A percentile compares a stretch with the other conserved stretches of the same genome.
phyloP scores from a whole-genome alignment of 371 early-diverging fungal genomes.

The Mortierella sp. region DNA sequence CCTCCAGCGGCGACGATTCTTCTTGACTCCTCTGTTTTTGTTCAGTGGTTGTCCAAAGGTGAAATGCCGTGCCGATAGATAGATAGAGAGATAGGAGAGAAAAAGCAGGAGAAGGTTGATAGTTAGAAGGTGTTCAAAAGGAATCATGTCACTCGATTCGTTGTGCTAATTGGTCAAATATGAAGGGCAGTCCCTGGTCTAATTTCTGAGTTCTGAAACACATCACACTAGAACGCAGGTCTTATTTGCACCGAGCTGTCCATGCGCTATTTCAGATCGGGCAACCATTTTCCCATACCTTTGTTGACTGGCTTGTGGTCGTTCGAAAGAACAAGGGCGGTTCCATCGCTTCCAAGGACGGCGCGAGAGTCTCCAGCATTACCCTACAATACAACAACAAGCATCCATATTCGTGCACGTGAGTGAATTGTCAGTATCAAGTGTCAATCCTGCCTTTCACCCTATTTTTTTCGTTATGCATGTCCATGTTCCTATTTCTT shows the following conservation, averaged over 20 bases:
- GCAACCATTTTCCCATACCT: conserved; percentile 33
- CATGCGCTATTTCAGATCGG: neutral
- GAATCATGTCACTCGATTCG: neutral
- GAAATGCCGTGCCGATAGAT: neutral
- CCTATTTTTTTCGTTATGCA: no score
- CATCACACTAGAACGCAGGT: neutral
- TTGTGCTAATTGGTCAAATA: neutral
- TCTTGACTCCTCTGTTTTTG: conserved; percentile 72
- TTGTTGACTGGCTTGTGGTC: conserved; percentile 95
- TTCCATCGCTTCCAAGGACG: conserved; percentile 82
- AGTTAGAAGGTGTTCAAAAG: neutral
- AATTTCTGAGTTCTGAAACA: conserved; percentile 2
- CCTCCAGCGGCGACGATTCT: conserved; percentile 93
- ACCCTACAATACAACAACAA: conserved; percentile 70
- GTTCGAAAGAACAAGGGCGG: conserved; percentile 81
- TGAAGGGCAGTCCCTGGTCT: neutral
- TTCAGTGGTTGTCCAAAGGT: neutral
- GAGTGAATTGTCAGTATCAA: neutral
- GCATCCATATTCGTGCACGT: no score
- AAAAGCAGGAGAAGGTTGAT: neutral
- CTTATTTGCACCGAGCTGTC: neutral
- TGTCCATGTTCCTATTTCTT: no score
- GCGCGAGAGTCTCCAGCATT: conserved; percentile 98
- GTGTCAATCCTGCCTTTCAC: neutral
- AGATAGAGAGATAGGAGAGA: neutral